phyloP scores from a whole-genome alignment of 179 eudicot species.

The Camellia oleifera region DNA sequence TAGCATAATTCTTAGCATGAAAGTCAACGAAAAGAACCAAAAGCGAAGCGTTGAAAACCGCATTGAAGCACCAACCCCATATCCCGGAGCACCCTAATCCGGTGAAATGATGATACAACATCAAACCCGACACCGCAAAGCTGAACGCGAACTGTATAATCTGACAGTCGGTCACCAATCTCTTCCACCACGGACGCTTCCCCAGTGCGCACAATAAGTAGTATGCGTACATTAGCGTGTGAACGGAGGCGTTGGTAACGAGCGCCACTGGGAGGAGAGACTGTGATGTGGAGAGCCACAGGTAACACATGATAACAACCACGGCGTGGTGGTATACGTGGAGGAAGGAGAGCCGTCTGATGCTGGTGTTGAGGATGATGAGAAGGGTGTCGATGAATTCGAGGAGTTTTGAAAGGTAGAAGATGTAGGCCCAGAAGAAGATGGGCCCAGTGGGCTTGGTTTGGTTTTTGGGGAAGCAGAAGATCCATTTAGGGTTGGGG shows the following conservation, averaged over 20 bases:
- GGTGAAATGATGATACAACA: constrained; percentile 66
- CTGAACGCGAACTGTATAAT: constrained; percentile 83
- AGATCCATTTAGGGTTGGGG: constrained; percentile 35
- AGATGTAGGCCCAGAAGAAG: constrained; percentile 89
- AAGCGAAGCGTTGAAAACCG: constrained; percentile 79
- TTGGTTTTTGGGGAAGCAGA: constrained; percentile 66
- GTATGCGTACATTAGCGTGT: constrained; percentile 82
- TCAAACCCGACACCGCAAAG: constrained; percentile 55
- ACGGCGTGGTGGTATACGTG: constrained; percentile 93
- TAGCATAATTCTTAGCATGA: constrained; percentile 66
- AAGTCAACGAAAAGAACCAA: constrained; percentile 71
- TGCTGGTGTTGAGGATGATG: constrained; percentile 39
- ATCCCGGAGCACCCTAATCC: constrained; percentile 63
- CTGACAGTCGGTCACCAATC: constrained; percentile 79
- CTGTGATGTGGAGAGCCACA: constrained; percentile 68
- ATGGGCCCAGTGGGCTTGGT: constrained; percentile 61
- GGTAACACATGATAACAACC: constrained; percentile 75
- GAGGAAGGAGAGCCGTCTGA: constrained; percentile 66
- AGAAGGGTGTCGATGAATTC: constrained; percentile 76
- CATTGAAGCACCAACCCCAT: constrained; percentile 82
- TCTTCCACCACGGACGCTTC: constrained; percentile 82
- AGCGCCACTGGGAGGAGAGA: constrained; percentile 71
- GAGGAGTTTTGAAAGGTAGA: constrained; percentile 77
- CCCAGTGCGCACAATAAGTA: constrained; percentile 65
- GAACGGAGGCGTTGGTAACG: constrained; percentile 70